Base-by-base conservation (phyloP, 768 basidiomycete species). In the Cyclocybe cylindracea region DNA sequence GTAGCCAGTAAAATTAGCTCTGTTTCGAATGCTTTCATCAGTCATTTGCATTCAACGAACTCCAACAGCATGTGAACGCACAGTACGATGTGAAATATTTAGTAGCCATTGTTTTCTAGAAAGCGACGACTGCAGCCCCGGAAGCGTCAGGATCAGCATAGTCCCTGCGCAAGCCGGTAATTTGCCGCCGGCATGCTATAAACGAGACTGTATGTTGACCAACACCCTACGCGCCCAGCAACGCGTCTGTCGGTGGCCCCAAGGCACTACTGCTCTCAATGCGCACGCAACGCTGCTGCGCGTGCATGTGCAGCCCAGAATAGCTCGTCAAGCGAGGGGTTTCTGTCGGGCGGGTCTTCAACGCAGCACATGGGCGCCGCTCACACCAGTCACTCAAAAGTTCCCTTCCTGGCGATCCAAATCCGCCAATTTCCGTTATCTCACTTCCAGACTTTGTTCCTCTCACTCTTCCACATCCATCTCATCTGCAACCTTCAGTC, bases 381-480 rank as follows among this genome's bases (percentile, higher is more conserved):
- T 49, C 19, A 39, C 44, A 49, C 55, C 53, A 54, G 50, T 56
- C 51, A 57, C 33, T 55, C 55, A 56, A 56, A 53, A 53, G 55
- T 51, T 58, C 46, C 62, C 55, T 51, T 52, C 46, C 40, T 44
- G 53, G 50, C 55, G 56, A 50, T 55, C 45, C 54, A 61, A 61
- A 65, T 51, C 53, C 56, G 56, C 60, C 59, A 60, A 56, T 45
- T 57, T 44, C 50, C 53, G 55, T 48, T 49, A 54, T 58, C 56
- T 41, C 41, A 51, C 48, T 36, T 40, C 53, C 44, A 41, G 38
- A 39, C 48, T 39, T 51, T 31, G 50, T 33, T 58, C 60, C 32
- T 51, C 53, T 55, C 56, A 50, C 40, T 62, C 55, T 40, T 42
- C 51, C 39, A 52, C 56, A 57, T 57, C 55, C 49, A 43, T 43